Evolutionary conservation across 352 stramenopile species (phyloP), one percentile per base, ranked within the genome.

Genomic region (Phytopythium delawarense): DNA sequence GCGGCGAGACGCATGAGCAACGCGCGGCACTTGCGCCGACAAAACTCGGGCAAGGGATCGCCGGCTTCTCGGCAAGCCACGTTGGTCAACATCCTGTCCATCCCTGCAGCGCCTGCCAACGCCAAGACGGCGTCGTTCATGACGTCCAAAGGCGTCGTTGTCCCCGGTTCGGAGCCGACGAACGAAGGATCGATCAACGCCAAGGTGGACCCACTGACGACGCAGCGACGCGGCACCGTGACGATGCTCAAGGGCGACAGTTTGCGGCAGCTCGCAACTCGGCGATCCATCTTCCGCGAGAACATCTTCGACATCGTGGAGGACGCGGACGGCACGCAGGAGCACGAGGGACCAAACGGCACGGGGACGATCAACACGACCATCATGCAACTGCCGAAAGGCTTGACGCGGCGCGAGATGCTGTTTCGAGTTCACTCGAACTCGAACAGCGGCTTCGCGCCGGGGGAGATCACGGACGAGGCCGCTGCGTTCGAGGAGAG

Each of bases 281-380:
- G 78, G 25, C 64, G 72, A 20, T 84, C 81, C 0, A 67, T 87
- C 28, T 71, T 88, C 25, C 66, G 76, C 25, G 80, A 89, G 30
- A 89, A 92, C 58, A 88, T 90, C 15, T 90, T 92, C 62, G 80
- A 90, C 50, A 88, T 90, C 46, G 78, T 92, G 2, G 80, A 91
- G 58, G 81, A 91, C 49, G 74, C 81, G 9, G 76, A 88, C 21
- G 69, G 67, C 7, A 75, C 76, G 7, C 63, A 62, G 12, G 62
- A 74, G 15, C 64, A 65, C 11, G 57, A 78, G 37, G 63, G 63
- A 25, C 64, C 68, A 2, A 63, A 70, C 2, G 57, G 66, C 15
- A 50, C 52, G 2, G 25, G 59, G 2, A 48, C 45, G 5, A 77
- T 73, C 40, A 75, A 59, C 49, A 79, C 81, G 21, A 84, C 81